Evolutionary conservation across 306 rosid species (phyloP).

Genomic region (Gastrolobium bilobum): DNA sequence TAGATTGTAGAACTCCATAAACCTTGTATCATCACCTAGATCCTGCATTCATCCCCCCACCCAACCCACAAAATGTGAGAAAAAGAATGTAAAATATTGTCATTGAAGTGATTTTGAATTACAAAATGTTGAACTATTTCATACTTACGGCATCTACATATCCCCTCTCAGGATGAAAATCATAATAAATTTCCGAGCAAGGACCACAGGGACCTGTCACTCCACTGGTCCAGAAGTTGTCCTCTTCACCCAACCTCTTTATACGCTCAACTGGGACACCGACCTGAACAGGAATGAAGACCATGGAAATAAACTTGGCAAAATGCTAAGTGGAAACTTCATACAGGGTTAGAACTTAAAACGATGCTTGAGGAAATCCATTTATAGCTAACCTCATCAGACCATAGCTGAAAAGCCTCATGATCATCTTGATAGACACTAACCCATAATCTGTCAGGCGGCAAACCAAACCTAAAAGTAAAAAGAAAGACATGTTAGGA

Average conservation of each 20-base stretch:
- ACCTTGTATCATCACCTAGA: slow-evolving; percentile 87
- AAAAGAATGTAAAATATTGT: slow-evolving; percentile 32
- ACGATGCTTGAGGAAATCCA: slow-evolving; percentile 20
- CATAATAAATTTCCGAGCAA: slow-evolving; percentile 95
- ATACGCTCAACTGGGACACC: slow-evolving; percentile 86
- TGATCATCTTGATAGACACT: slow-evolving; percentile 86
- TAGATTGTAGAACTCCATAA: slow-evolving; percentile 91
- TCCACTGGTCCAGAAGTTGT: slow-evolving; percentile 97
- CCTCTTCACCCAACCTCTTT: slow-evolving; percentile 92
- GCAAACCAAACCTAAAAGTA: slow-evolving; percentile 75
- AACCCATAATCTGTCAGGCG: slow-evolving; percentile 80
- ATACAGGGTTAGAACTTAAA: background rate
- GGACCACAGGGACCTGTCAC: slow-evolving; percentile 97
- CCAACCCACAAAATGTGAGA: slow-evolving; percentile 23
- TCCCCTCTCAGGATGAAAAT: slow-evolving; percentile 92
- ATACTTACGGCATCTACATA: slow-evolving; percentile 66
- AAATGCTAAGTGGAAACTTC: background rate
- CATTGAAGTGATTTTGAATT: slow-evolving; percentile 34
- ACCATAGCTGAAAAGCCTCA: slow-evolving; percentile 86
- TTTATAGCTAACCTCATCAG: slow-evolving; percentile 66
- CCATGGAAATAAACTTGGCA: background rate
- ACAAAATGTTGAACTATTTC: slow-evolving; percentile 23
- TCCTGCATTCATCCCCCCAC: slow-evolving; percentile 64
- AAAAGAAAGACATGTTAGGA: slow-evolving; percentile 29
- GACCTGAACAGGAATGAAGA: slow-evolving; percentile 61